phyloP scores from a whole-genome alignment of 2,329 filamentous ascomycete genomes.

The Ascochyta lentis region DNA sequence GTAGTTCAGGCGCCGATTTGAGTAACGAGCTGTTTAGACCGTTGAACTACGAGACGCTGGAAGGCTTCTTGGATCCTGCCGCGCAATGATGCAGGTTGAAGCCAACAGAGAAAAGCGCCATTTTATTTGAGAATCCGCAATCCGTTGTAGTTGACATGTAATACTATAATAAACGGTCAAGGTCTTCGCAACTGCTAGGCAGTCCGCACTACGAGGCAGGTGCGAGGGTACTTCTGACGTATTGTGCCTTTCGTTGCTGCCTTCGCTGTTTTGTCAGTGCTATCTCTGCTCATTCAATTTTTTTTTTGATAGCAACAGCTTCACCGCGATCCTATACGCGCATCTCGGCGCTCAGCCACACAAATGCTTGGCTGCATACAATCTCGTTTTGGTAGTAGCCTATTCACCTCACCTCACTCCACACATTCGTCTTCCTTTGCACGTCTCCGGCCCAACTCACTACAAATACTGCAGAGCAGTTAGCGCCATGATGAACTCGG shows the following conservation, averaged over 20 bases:
- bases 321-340: neutral
- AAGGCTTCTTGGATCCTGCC: conserved; percentile 42
- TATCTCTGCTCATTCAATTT: neutral
- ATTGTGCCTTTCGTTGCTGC: neutral
- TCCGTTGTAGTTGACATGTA: neutral
- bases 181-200: too few species aligned
- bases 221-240: neutral
- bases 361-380: neutral
- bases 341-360: neutral
- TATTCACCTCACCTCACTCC: neutral
- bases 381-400: neutral
- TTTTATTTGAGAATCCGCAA: neutral
- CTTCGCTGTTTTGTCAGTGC: neutral
- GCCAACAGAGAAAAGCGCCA: neutral
- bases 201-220: neutral
- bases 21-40: conserved; percentile 49
- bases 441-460: too few species aligned
- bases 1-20: conserved; percentile 48
- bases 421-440: too few species aligned
- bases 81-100: conserved; percentile 12
- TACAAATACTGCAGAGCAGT: too few species aligned
- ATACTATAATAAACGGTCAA: neutral
- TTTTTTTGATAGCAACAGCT: too few species aligned
- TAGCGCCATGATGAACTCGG: too few species aligned
- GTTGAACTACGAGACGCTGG: conserved; percentile 45